A percentile compares a stretch with the other conserved stretches of the same genome.
phyloP scores from a whole-genome alignment of 2,329 filamentous ascomycete genomes.

The Hymenoscyphus scutula region DNA sequence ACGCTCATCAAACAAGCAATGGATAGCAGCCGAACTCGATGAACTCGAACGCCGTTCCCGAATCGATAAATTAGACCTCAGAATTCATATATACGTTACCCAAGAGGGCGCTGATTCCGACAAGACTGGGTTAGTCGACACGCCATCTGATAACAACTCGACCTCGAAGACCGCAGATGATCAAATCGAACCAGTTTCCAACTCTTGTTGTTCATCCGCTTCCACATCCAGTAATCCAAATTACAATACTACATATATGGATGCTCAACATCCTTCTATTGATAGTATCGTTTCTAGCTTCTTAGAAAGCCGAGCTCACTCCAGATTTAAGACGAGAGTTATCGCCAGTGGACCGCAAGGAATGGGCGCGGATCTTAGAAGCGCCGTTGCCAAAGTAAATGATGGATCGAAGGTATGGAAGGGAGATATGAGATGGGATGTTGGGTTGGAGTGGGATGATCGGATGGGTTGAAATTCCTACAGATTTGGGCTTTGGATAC shows the following conservation, averaged over 20 bases:
- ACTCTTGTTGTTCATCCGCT: conserved; percentile 7
- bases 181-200: conserved; percentile 7
- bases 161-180: conserved; percentile 7
- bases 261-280: conserved; percentile 45
- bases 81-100: conserved; percentile 59
- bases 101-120: conserved; percentile 15
- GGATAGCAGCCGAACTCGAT: conserved; percentile 57
- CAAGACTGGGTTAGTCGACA: neutral
- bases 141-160: neutral
- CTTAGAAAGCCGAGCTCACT: conserved; percentile 43
- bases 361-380: conserved; percentile 58
- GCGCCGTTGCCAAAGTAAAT: conserved; percentile 53
- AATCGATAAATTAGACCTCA: conserved; percentile 42
- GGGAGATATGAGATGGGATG: conserved; percentile 54
- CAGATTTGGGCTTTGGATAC: neutral
- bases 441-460: conserved; percentile 59
- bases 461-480: conserved; percentile 34
- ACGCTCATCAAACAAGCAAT: conserved; percentile 51
- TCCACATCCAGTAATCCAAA: neutral
- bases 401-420: conserved; percentile 53
- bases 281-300: conserved; percentile 47
- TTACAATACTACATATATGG: conserved; percentile 14
- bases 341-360: conserved; percentile 59
- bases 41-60: conserved; percentile 43
- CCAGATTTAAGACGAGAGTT: conserved; percentile 50